Evolutionary conservation across 768 basidiomycete species (phyloP).

Genomic region (Gymnopilus dilepis): DNA sequence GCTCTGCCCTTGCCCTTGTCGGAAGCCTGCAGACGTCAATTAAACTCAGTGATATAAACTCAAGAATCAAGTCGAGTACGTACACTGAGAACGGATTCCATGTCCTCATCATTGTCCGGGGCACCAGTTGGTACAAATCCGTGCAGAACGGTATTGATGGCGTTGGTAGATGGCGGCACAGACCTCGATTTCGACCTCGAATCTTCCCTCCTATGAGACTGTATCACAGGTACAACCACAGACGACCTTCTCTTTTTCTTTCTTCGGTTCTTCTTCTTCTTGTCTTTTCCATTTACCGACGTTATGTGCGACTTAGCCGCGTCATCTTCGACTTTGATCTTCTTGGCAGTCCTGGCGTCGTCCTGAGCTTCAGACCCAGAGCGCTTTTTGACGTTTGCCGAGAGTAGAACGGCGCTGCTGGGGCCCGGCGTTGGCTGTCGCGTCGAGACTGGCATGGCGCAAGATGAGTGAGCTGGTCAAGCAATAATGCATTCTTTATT

Average conservation of each 20-base stretch:
- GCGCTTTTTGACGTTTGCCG: slow-evolving; percentile 37
- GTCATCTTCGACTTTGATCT: slow-evolving; percentile 33
- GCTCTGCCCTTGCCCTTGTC: slow-evolving; percentile 49
- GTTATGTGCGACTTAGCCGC: slow-evolving; percentile 11
- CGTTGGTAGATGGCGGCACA: slow-evolving; percentile 7
- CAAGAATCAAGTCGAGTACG: slow-evolving; percentile 13
- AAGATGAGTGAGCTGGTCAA: slow-evolving; percentile 14
- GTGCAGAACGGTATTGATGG: not conserved
- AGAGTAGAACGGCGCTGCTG: slow-evolving; percentile 23
- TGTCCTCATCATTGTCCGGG: slow-evolving; percentile 6
- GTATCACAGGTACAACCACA: slow-evolving; percentile 30
- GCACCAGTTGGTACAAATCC: not conserved
- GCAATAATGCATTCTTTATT: not conserved
- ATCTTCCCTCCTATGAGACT: slow-evolving; percentile 11
- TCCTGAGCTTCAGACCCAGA: slow-evolving; percentile 33
- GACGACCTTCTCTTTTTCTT: slow-evolving; percentile 43
- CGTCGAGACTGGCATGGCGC: slow-evolving; percentile 31
- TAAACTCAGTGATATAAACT: not conserved
- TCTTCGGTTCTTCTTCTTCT: slow-evolving; percentile 44
- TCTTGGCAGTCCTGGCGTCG: slow-evolving; percentile 36
- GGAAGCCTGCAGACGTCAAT: slow-evolving; percentile 26
- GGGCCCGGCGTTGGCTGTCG: slow-evolving; percentile 42
- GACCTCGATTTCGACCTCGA: slow-evolving; percentile 12
- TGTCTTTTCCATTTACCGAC: slow-evolving; percentile 27
- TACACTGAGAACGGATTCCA: slow-evolving; percentile 23